Evolutionary conservation across 371 early-diverging fungal species (phyloP).

Genomic region (Rhizopus sp.): DNA sequence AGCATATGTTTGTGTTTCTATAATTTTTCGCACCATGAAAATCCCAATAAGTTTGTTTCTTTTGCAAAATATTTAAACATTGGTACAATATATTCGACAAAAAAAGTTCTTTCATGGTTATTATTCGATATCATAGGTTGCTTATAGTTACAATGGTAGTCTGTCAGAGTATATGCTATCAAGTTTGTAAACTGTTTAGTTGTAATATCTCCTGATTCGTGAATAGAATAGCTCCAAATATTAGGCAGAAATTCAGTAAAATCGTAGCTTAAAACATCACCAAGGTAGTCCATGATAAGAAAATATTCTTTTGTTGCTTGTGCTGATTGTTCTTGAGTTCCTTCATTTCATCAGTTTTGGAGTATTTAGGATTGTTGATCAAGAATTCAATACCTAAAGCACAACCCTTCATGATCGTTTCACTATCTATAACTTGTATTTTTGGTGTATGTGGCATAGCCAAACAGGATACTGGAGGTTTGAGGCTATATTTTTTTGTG

Average conservation of each 20-base stretch:
- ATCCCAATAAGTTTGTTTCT: conserved; percentile 11
- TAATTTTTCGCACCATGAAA: conserved; percentile 20
- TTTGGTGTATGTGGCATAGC: background rate
- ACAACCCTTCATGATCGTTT: background rate
- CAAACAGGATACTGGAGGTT: background rate
- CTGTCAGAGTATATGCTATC: conserved; percentile 9
- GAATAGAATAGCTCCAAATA: conserved; percentile 11
- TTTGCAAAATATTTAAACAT: conserved; percentile 26
- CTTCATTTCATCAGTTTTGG: conserved; percentile 1
- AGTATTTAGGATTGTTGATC: background rate
- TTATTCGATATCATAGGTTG: conserved; percentile 12
- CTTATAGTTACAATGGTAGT: conserved; percentile 24
- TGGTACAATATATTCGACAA: conserved; percentile 23
- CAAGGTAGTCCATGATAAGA: conserved; percentile 9
- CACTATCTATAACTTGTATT: background rate
- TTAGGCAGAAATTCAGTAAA: conserved; percentile 7
- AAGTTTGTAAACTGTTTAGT: too few species aligned
- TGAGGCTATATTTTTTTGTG: background rate
- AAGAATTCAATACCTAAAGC: background rate
- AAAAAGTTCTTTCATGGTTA: conserved; percentile 26
- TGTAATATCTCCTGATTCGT: conserved; percentile 2
- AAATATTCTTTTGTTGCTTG: conserved; percentile 7
- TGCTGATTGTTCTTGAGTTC: conserved; percentile 5
- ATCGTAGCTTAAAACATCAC: conserved; percentile 6
- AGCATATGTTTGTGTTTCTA: conserved; percentile 6